These are phyloP conservation scores for Solanum microdontum DNA, from an alignment of 257 asterid species.

Conservation along the genomic window DNA sequence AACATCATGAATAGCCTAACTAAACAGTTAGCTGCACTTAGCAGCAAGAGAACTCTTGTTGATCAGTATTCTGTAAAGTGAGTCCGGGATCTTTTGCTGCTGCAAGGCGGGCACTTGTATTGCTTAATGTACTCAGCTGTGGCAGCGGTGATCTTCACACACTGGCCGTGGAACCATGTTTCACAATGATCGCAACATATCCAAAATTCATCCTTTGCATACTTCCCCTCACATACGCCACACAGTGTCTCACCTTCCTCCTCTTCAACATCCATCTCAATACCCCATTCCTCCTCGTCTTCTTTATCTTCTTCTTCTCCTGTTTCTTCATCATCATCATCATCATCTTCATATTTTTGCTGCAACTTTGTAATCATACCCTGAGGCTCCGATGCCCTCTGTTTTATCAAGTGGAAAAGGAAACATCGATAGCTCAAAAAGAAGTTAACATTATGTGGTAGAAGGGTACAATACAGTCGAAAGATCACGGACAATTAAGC, in stretches of 20 bases:
- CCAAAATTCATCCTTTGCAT: constrained; percentile 66
- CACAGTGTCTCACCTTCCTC: constrained; percentile 66
- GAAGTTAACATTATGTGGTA: background rate
- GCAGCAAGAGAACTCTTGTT: background rate
- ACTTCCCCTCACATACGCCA: constrained; percentile 55
- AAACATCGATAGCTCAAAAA: background rate
- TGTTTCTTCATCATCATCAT: background rate
- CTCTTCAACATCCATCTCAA: constrained; percentile 36
- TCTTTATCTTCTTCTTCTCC: constrained; percentile 28
- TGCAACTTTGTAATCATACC: constrained; percentile 22
- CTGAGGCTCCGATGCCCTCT: constrained; percentile 28
- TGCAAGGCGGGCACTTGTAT: constrained; percentile 79
- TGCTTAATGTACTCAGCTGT: constrained; percentile 68
- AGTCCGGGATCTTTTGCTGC: constrained; percentile 51
- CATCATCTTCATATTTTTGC: constrained; percentile 35
- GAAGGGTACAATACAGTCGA: background rate
- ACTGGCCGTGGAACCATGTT: constrained; percentile 86
- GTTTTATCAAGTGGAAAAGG: constrained; percentile 15
- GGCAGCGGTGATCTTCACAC: constrained; percentile 81
- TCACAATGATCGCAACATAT: constrained; percentile 76
- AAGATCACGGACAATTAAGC: background rate
- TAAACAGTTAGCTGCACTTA: background rate
- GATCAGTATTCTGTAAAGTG: constrained; percentile 1
- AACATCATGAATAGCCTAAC: background rate
- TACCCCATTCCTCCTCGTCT: constrained; percentile 20